phyloP scores from a whole-genome alignment of 139 green algal genomes.

The Auxenochlorella pyrenoidosa region DNA sequence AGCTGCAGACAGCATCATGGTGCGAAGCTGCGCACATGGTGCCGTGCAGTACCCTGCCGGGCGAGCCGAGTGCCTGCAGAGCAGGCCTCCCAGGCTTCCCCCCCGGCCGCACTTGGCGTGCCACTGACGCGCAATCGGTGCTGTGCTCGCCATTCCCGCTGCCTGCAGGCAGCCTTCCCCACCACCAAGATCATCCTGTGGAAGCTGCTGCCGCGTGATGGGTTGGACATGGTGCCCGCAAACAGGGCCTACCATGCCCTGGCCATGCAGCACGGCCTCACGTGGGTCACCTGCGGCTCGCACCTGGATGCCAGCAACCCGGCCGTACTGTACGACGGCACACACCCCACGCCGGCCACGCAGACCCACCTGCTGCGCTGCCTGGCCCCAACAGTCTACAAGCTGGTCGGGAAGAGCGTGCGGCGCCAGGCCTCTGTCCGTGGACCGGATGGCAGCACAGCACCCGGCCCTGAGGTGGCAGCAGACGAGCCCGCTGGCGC shows the following conservation, averaged over 20 bases:
- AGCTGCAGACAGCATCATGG: too few species aligned
- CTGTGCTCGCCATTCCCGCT: background rate
- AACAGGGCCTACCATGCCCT: background rate
- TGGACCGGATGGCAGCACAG: too few species aligned
- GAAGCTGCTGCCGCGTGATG: background rate
- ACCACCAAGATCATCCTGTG: background rate
- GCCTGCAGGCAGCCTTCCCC: background rate
- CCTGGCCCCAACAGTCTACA: background rate
- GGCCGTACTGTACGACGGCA: background rate
- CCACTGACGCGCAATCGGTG: background rate
- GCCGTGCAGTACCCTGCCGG: too few species aligned
- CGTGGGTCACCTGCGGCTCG: background rate
- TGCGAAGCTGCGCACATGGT: too few species aligned
- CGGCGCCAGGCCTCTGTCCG: too few species aligned
- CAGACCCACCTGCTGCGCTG: background rate
- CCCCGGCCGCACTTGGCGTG: too few species aligned
- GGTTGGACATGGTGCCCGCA: background rate
- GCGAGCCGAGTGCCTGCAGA: too few species aligned
- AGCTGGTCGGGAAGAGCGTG: background rate
- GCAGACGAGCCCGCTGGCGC: too few species aligned
- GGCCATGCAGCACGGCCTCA: background rate
- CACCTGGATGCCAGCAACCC: background rate
- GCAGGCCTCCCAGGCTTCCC: too few species aligned
- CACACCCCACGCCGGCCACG: background rate
- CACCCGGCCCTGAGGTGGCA: too few species aligned